These are phyloP conservation scores for Exophiala dermatitidis DNA, from an alignment of 2,329 filamentous ascomycete species.

Conservation along the genomic window DNA sequence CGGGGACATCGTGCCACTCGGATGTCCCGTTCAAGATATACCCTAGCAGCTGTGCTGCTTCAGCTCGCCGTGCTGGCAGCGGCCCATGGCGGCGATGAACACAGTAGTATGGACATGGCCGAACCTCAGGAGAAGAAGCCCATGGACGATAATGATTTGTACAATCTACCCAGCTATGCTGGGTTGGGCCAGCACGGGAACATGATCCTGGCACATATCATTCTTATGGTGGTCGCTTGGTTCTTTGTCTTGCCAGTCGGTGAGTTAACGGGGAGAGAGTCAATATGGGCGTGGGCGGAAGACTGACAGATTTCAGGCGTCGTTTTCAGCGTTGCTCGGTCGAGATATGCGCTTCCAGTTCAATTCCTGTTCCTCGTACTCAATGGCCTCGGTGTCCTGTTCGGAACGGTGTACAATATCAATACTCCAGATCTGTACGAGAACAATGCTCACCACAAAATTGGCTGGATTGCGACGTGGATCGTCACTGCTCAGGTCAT, in stretches of 20 bases:
- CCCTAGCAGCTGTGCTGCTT: conserved; percentile 25
- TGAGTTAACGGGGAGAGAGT: conserved; percentile 39
- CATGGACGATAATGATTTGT: conserved; percentile 14
- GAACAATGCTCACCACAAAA: conserved; percentile 78
- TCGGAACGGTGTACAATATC: conserved; percentile 66
- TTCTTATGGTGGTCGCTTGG: conserved; percentile 65
- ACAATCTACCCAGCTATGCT: conserved; percentile 37
- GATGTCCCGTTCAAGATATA: conserved; percentile 18
- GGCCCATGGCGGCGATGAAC: conserved; percentile 23
- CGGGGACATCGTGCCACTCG: conserved; percentile 3
- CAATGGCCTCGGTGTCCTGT: conserved; percentile 58
- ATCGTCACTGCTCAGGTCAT: conserved; percentile 63
- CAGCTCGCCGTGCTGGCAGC: conserved; percentile 12
- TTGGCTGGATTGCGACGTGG: conserved; percentile 77
- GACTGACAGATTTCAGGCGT: conserved; percentile 50
- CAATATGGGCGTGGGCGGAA: background rate
- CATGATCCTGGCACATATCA: conserved; percentile 61
- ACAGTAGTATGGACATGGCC: conserved; percentile 25
- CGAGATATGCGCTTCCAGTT: conserved; percentile 60
- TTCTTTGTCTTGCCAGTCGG: conserved; percentile 64
- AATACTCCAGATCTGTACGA: conserved; percentile 79
- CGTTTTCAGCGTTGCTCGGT: conserved; percentile 77
- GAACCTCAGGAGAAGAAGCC: conserved; percentile 23
- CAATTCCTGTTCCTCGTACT: conserved; percentile 62
- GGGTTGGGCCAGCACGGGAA: conserved; percentile 32